Base-by-base conservation (phyloP, 495 filamentous ascomycete genomes). In the Usnea hakonensis region DNA sequence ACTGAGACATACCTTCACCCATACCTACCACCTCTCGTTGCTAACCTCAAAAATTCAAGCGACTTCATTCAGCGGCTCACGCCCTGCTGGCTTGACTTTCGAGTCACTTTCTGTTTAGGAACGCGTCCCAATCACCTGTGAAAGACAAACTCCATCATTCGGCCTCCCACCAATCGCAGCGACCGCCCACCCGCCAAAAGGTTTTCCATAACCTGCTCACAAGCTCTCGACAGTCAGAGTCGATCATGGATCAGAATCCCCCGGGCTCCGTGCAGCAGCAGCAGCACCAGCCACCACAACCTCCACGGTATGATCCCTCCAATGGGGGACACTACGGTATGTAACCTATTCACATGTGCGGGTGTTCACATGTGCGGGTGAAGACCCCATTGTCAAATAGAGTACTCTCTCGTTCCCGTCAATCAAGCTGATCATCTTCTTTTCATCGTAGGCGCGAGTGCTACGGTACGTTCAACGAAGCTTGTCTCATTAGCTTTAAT, bases 301-400 rank as follows among this genome's bases (percentile, higher is more conserved):
- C n/a, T n/a, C n/a, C 48, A 52, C 26, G 48, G 28, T 97, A 97
- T 75, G 90, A 97, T 75, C 81, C 86, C 52, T 76, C 77, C 64
- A 85, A 89, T 70, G 90, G 90, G 61, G 92, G 92, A 60, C 91
- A 96, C 74, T 96, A 95, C 77, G 92, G 90, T 91, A 79, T 66
- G 82, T 81, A 57, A 58, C 63, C 38, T 58, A 40, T 46, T n/a
- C n/a, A n/a, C n/a, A n/a, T n/a, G n/a, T n/a, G n/a, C n/a, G n/a
- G n/a, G 59, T 55, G 36, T 30, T 26, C 16, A n/a, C 19, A 10
- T 13, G n/a, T n/a, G n/a, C n/a, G 28, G 16, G 35, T 32, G 26
- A 17, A 41, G 14, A 56, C 21, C 19, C 33, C 11, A 7, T 23
- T 28, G n/a, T n/a, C n/a, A n/a, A n/a, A n/a, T n/a, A 5, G 33